phyloP scores from a whole-genome alignment of 106 monocot species.

The Apostasia ramifera region DNA sequence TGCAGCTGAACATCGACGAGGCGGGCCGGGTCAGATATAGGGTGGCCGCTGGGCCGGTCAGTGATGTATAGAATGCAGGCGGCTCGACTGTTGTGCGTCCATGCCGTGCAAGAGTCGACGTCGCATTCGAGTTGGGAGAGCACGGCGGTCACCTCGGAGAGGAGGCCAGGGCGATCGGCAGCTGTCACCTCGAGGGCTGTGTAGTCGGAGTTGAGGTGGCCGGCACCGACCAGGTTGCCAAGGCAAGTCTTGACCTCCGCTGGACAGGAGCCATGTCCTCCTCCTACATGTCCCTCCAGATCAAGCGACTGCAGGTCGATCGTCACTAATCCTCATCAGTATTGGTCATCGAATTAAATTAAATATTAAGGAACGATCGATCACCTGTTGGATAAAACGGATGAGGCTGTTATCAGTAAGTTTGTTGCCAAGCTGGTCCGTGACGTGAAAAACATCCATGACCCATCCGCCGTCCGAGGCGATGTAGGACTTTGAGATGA shows the following conservation, averaged over 20 bases:
- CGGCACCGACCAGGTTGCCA: constrained; percentile 35
- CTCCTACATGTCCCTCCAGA: not conserved
- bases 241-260: constrained; percentile 45
- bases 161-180: constrained; percentile 46
- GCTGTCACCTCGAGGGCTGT: constrained; percentile 39
- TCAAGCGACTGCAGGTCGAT: not conserved
- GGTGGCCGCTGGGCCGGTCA: not conserved
- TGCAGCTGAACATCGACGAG: constrained; percentile 31
- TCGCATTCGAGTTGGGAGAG: constrained; percentile 22
- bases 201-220: constrained; percentile 18
- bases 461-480: constrained; percentile 50
- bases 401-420: constrained; percentile 37
- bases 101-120: constrained; percentile 31
- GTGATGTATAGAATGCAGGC: constrained; percentile 35
- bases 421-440: constrained; percentile 54
- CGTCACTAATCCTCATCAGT: constrained; percentile 12
- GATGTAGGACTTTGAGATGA: constrained; percentile 67
- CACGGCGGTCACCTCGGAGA: constrained; percentile 50
- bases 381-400: constrained; percentile 35
- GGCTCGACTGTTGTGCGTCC: constrained; percentile 48
- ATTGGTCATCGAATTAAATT: not conserved
- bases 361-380: not conserved
- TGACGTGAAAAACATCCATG: constrained; percentile 45
- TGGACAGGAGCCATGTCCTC: not conserved
- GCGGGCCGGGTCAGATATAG: constrained; percentile 14